Conservation (phyloP, 352 stramenopile species). For the Stramenopiles sp. region DNA sequence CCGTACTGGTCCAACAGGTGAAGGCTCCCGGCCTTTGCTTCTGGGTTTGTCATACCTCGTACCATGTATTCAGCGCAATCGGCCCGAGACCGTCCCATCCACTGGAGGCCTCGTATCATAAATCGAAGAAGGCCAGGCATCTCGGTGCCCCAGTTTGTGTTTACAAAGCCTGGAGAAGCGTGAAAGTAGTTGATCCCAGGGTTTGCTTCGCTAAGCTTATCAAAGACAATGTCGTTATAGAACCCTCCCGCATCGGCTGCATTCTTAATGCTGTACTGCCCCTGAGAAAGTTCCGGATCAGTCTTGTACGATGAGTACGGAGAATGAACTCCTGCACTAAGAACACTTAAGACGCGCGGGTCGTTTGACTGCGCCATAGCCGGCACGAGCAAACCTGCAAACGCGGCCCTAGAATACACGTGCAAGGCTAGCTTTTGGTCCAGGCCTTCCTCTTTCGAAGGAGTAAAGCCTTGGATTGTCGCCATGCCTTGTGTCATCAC, state of each 20-base stretch:
- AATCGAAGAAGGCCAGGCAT: slow-evolving; percentile 25
- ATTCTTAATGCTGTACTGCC: slow-evolving; percentile 31
- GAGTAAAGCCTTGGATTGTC: slow-evolving; percentile 31
- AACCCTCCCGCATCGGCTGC: slow-evolving; percentile 33
- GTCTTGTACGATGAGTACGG: slow-evolving; percentile 25
- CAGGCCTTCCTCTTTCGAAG: slow-evolving; percentile 31
- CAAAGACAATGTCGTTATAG: slow-evolving; percentile 35
- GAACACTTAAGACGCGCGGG: slow-evolving; percentile 26
- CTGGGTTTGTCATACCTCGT: neutral
- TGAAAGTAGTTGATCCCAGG: slow-evolving; percentile 29
- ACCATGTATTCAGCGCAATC: slow-evolving; percentile 16
- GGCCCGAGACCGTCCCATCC: neutral
- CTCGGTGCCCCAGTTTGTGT: slow-evolving; percentile 35
- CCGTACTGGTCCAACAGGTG: slow-evolving; percentile 10
- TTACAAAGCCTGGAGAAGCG: slow-evolving; percentile 32
- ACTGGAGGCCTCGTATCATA: slow-evolving; percentile 24
- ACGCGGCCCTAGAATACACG: slow-evolving; percentile 30
- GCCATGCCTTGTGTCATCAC: slow-evolving; percentile 40
- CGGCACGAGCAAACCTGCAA: slow-evolving; percentile 26
- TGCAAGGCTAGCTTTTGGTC: slow-evolving; percentile 38
- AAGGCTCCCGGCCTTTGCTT: neutral
- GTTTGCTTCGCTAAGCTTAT: slow-evolving; percentile 25
- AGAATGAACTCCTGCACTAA: slow-evolving; percentile 33
- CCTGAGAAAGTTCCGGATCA: slow-evolving; percentile 29
- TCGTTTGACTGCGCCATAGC: slow-evolving; percentile 17